Conservation (phyloP, 176 grass and related monocot species). For the Dactylis glomerata region DNA sequence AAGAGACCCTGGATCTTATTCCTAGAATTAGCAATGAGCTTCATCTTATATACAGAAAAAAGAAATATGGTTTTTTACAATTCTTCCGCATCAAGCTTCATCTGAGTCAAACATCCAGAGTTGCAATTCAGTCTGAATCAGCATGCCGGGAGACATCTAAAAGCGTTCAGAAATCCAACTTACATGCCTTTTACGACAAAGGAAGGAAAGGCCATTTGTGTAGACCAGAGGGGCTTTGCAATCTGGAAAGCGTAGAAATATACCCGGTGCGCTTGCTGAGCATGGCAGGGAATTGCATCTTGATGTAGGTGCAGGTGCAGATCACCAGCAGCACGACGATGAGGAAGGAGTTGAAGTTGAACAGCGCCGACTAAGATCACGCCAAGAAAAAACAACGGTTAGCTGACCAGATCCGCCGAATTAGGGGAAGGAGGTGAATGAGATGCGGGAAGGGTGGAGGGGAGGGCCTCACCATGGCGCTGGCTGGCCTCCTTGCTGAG, state of each 20-base stretch:
- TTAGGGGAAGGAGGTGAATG: neutral
- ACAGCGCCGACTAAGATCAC: constrained; percentile 68
- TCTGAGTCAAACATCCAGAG: neutral
- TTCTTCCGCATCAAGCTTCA: neutral
- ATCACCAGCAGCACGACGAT: constrained; percentile 85
- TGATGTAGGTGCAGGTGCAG: constrained; percentile 91
- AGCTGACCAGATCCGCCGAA: neutral
- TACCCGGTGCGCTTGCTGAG: constrained; percentile 61
- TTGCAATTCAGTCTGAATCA: neutral
- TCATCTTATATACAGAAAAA: neutral
- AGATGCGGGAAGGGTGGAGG: neutral
- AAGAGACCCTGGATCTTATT: neutral
- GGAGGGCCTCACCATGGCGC: neutral
- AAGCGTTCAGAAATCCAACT: neutral
- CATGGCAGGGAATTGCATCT: constrained; percentile 88
- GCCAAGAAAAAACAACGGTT: neutral
- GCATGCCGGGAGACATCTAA: no score
- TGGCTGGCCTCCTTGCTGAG: neutral
- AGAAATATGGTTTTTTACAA: neutral
- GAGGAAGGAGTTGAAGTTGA: constrained; percentile 92
- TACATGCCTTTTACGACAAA: no score
- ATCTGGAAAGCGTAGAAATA: neutral
- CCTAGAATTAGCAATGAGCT: neutral
- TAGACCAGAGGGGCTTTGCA: neutral
- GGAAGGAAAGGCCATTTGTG: no score